These are phyloP conservation scores for Monotropa hypopitys DNA, from an alignment of 179 eudicot species.

Conservation along the genomic window DNA sequence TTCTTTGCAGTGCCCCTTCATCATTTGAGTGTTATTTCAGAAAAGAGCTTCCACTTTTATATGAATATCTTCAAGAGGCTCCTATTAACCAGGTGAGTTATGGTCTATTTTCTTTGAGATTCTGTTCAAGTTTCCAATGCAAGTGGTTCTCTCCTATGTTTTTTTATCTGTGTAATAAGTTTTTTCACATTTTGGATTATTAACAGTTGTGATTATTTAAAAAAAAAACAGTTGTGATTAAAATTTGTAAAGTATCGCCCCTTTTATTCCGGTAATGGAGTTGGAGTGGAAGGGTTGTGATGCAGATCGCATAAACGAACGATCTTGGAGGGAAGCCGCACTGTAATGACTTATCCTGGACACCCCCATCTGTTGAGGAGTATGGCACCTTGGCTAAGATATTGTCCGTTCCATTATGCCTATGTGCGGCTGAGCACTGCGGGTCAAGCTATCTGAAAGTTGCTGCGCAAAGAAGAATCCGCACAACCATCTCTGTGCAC, in stretches of 20 bases:
- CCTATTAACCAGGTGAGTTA: slow-evolving; percentile 42
- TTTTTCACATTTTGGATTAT: not conserved
- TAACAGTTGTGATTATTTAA: not conserved
- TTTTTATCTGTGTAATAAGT: not conserved
- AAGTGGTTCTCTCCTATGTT: not conserved
- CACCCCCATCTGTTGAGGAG: too few relatives aligned
- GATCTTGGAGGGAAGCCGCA: too few relatives aligned
- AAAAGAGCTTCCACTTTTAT: slow-evolving; percentile 55
- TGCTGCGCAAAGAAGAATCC: too few relatives aligned
- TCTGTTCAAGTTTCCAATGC: not conserved
- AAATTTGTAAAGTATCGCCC: not conserved
- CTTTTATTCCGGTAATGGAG: not conserved
- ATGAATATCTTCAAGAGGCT: slow-evolving; percentile 61
- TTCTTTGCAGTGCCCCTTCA: slow-evolving; percentile 55
- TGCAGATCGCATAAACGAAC: too few relatives aligned
- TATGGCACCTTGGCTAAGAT: too few relatives aligned
- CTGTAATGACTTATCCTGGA: too few relatives aligned
- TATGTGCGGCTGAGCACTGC: too few relatives aligned
- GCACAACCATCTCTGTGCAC: too few relatives aligned
- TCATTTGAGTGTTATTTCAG: slow-evolving; percentile 63
- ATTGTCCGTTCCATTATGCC: too few relatives aligned
- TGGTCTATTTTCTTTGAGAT: not conserved
- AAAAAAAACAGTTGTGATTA: not conserved
- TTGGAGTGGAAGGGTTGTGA: not conserved
- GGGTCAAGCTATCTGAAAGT: too few relatives aligned